A percentile compares a stretch with the other conserved stretches of the same genome.
Conservation (phyloP, 176 grass and related monocot genomes). For the Oryza brachyantha region DNA sequence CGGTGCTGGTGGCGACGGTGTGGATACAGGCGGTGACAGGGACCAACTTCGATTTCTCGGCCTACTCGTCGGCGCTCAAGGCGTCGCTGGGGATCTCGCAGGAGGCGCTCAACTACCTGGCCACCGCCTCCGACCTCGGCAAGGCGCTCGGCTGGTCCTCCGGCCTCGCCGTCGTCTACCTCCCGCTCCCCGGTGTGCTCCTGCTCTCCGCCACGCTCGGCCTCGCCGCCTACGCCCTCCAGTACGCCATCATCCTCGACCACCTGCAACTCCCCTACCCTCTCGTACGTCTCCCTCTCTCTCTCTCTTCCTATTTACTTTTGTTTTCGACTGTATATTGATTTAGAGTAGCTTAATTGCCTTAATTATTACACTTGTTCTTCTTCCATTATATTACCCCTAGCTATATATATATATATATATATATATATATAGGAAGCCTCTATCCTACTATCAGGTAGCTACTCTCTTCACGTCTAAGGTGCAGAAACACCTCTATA, state of each 20-base stretch:
- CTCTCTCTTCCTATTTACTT: too few relatives aligned
- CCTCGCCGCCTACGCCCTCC: slow-evolving; percentile 57
- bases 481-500: too few relatives aligned
- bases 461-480: too few relatives aligned
- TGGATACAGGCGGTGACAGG: slow-evolving; percentile 97
- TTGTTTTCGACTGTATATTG: too few relatives aligned
- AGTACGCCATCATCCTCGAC: slow-evolving; percentile 62
- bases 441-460: too few relatives aligned
- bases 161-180: slow-evolving; percentile 63
- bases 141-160: slow-evolving; percentile 86
- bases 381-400: too few relatives aligned
- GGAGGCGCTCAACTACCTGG: slow-evolving; percentile 77
- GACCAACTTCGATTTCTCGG: slow-evolving; percentile 97
- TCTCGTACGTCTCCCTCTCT: slow-evolving; percentile 35
- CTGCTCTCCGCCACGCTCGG: slow-evolving; percentile 55
- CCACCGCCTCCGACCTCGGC: slow-evolving; percentile 89
- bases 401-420: too few relatives aligned
- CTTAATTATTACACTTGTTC: too few relatives aligned
- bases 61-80: slow-evolving; percentile 83
- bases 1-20: slow-evolving; percentile 62
- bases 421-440: too few relatives aligned
- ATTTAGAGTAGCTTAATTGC: too few relatives aligned
- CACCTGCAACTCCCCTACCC: slow-evolving; percentile 49
- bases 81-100: slow-evolving; percentile 61
- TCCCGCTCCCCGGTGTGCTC: slow-evolving; percentile 68